Conservation (phyloP, 306 rosid species). For the Lathyrus aphaca region DNA sequence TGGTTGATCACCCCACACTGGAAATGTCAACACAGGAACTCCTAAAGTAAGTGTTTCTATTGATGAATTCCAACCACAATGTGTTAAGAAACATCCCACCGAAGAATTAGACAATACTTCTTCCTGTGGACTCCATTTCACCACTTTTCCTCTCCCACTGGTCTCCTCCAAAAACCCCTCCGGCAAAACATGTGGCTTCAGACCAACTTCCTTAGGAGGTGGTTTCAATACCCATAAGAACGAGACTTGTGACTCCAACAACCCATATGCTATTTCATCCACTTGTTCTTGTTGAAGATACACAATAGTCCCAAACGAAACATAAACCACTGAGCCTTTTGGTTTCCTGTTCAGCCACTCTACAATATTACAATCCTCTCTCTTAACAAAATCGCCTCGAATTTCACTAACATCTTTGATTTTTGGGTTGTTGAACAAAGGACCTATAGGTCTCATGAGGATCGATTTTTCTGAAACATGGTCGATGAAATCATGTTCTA, state of each 20-base stretch:
- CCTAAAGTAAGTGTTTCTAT: constrained; percentile 60
- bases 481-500: constrained; percentile 48
- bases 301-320: constrained; percentile 68
- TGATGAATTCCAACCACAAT: constrained; percentile 82
- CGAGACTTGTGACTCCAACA: constrained; percentile 46
- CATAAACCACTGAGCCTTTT: constrained; percentile 52
- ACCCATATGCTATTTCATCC: constrained; percentile 65
- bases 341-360: constrained; percentile 63
- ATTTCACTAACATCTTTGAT: constrained; percentile 2
- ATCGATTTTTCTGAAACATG: constrained; percentile 42
- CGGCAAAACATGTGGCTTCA: constrained; percentile 47
- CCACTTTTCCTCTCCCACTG: constrained; percentile 52
- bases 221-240: constrained; percentile 58
- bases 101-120: constrained; percentile 63
- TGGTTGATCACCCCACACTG: constrained; percentile 79
- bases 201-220: too few species aligned
- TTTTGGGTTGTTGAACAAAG: constrained; percentile 56
- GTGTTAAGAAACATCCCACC: constrained; percentile 61
- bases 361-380: constrained; percentile 47
- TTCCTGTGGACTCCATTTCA: constrained; percentile 74
- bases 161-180: constrained; percentile 53
- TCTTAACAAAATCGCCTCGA: constrained; percentile 55
- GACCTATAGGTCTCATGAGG: constrained; percentile 51
- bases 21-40: constrained; percentile 64
- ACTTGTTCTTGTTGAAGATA: constrained; percentile 52